Base-by-base conservation (phyloP, 2,329 filamentous ascomycete genomes). In the Pseudopithomyces maydicus region DNA sequence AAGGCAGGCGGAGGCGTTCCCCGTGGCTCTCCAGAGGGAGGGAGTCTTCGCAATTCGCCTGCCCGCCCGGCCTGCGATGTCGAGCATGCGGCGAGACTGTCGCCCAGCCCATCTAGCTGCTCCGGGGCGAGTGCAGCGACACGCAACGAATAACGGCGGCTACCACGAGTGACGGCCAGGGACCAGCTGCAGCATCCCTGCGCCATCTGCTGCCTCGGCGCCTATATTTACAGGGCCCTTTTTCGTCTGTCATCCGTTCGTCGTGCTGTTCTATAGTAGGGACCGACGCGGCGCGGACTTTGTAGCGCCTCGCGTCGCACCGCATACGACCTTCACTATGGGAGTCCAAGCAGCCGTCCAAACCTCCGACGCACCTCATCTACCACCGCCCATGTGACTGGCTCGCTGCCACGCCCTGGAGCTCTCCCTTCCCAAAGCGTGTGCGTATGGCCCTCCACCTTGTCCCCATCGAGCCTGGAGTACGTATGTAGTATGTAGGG, bases 131-230 rank as follows among this genome's bases (percentile, higher is more conserved):
- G 26, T 22, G 39, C 47, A 48, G 42, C 36, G 44, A 12, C 33
- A 11, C n/a, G 11, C 48, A 45, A 51, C 64, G 61, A 64, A 63
- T 64, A 23, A 56, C 54, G 54, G 49, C 15, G 42, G 46, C 51
- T 41, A 46, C 26, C 2, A 17, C 39, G 22, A 19, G 45, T 56
- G 52, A 46, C 39, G 14, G 42, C 48, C 35, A 48, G 59, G 52
- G 53, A 39, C 45, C 19, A 15, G 53, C 52, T 64, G 62, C 61
- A 61, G 50, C 55, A 62, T 52, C 49, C 60, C 61, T 55, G 51
- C 54, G 5, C 42, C 42, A 46, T 52, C 33, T 32, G 14, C 47
- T 54, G 42, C 33, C 48, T 62, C 61, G 62, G 63, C 64, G 64
- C 55, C 62, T 67, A 67, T 59, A 56, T 61, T 61, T 62, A 62